Base-by-base conservation (phyloP, 495 filamentous ascomycete genomes). In the Penicillium cataractarum region DNA sequence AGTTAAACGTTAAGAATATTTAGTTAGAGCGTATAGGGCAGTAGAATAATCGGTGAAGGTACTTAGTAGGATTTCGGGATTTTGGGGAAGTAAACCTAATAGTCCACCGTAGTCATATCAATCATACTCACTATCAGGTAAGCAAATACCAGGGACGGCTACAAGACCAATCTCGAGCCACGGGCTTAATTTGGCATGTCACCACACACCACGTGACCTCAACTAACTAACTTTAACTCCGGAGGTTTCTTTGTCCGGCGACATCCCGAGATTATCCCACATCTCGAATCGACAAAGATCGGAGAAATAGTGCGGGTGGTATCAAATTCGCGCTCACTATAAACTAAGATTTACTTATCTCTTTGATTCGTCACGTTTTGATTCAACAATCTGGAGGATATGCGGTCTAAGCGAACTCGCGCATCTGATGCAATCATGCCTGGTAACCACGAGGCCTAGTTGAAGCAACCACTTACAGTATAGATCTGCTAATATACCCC, bases 391-490 rank as follows among this genome's bases (percentile, higher is more conserved):
- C 59, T 61, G 58, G 39, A 44, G 1, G 46, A 39, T 37, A 24
- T 56, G 31, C 66, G 66, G 49, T 57, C 66, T 3, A 69, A 55
- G 33, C 66, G 63, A 21, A 46, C 33, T 56, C 61, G 57, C 33
- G 13, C 65, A 59, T 52, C 56, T 24, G 32, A 33, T 57, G 48
- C 32, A 12, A 60, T 33, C 27, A 65, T 60, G 44, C 52, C 58
- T 22, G 63, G 65, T 65, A 55, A 40, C 44, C 26, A 32, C 2
- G 17, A 27, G 57, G 31, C 12, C 42, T 12, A 3, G 12, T 6
- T n/a, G 57, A 44, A 22, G 39, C 35, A 46, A 26, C 44, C 44
- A 61, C 27, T 37, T 29, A 55, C 49, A 37, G 55, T 29, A 55
- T 55, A 37, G 55, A 40, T 51, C 35, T 53, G 57, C 50, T 65